Evolutionary conservation across 78 protist genomes (phyloP).

Genomic region (Emiliania huxleyi): DNA sequence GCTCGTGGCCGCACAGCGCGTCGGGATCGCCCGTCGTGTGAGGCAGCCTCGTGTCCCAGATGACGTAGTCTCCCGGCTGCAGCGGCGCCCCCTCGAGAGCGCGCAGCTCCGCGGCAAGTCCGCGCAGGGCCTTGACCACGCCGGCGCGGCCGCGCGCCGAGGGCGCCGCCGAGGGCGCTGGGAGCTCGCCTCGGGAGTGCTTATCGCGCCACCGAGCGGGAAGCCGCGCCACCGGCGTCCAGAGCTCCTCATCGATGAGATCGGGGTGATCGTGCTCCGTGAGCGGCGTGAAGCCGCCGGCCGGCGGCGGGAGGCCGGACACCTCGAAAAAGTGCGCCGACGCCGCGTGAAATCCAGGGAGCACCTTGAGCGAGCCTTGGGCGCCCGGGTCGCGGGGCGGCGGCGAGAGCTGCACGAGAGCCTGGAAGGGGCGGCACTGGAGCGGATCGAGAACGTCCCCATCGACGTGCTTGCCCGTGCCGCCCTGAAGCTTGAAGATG

Average conservation of each 20-base stretch:
- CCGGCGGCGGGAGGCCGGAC: background rate
- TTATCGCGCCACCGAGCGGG: background rate
- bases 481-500: slow-evolving; percentile 14
- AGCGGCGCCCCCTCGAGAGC: background rate
- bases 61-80: background rate
- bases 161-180: background rate
- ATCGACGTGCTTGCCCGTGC: slow-evolving; percentile 1
- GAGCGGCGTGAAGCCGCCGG: background rate
- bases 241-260: background rate
- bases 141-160: background rate
- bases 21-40: background rate
- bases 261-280: background rate
- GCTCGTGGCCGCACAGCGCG: background rate
- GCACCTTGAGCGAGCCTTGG: background rate
- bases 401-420: background rate
- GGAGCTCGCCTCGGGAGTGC: background rate
- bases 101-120: background rate
- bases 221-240: background rate
- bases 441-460: background rate
- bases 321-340: background rate
- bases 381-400: background rate
- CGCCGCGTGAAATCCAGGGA: background rate
- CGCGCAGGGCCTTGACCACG: background rate
- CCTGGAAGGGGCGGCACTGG: background rate
- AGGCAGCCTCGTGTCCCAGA: slow-evolving; percentile 1